Conservation (phyloP, 148 eudicot genomes). For the Cornus florida region DNA sequence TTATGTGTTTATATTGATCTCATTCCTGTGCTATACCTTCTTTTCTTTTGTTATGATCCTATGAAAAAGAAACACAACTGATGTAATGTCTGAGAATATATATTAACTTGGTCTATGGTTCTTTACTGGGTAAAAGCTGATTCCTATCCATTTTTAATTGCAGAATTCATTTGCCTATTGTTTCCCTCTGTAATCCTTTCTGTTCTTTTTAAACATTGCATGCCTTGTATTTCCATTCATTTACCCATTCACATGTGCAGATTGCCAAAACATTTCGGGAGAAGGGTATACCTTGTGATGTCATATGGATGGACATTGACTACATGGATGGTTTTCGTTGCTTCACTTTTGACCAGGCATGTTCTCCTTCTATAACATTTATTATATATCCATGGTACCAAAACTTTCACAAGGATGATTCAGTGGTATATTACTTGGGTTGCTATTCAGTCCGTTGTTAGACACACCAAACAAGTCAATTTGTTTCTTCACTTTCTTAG, state of each 20-base stretch:
- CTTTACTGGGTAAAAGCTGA: not conserved
- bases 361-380: constrained; percentile 9
- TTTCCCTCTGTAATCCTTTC: not conserved
- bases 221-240: constrained; percentile 2
- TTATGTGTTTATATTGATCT: not conserved
- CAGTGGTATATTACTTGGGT: not conserved
- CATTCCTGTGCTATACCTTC: not conserved
- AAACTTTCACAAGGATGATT: not conserved
- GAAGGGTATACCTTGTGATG: constrained; percentile 95
- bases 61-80: not conserved
- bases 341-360: constrained; percentile 87
- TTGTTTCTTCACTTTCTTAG: not conserved
- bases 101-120: not conserved
- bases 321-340: constrained; percentile 98
- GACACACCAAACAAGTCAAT: not conserved
- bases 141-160: not conserved
- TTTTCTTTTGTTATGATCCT: not conserved
- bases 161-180: not conserved
- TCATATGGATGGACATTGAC: constrained; percentile 99
- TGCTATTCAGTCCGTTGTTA: not conserved
- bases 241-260: constrained; percentile 39
- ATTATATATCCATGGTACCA: not conserved
- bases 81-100: not conserved
- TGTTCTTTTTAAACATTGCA: not conserved
- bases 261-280: constrained; percentile 80